Evolutionary conservation across 2,329 filamentous ascomycete species (phyloP), one percentile per base, ranked within the genome.

Genomic region (Aspergillus caelatus): DNA sequence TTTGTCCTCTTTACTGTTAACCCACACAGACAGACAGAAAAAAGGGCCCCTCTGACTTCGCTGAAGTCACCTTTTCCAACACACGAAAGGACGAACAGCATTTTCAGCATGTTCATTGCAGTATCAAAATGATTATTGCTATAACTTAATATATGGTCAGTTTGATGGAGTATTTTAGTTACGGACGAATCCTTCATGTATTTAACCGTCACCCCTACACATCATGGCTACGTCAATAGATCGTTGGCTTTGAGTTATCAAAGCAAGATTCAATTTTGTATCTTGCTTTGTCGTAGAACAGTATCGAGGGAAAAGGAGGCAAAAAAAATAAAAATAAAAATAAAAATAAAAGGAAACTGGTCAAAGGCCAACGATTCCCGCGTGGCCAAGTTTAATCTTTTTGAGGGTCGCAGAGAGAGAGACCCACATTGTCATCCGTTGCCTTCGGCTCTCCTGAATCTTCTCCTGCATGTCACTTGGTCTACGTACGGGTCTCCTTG

Each of bases 401-500:
- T 45, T 36, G 34, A 45, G 23, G 16, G 32, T 12, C 34, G 11
- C 32, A 34, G 45, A 28, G 28, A 23, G 10, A 45, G 48, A 59
- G 61, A 62, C 61, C 61, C 61, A 62, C 61, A 28, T 36, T 39
- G 55, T 54, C 50, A 50, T 56, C 39, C 53, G 39, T 56, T 57
- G 43, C 60, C 57, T 62, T 45, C 36, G 23, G 39, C 56, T 62
- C 61, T 62, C 61, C 61, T 62, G 61, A 62, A 53, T 62, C 52
- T 28, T 43, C 26, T 58, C 56, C 50, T 62, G 60, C 60, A 59
- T 62, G 28, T 55, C 55, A 58, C 50, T 57, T 39, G 21, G 30
- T 50, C 41, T 53, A 28, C 57, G 28, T 32, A 53, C 26, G 14
- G 26, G 46, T 50, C 46, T 50, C 46, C 46, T 50, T 54, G 34